Conservation (phyloP, 768 basidiomycete genomes). For the Tulasnella calospora region DNA sequence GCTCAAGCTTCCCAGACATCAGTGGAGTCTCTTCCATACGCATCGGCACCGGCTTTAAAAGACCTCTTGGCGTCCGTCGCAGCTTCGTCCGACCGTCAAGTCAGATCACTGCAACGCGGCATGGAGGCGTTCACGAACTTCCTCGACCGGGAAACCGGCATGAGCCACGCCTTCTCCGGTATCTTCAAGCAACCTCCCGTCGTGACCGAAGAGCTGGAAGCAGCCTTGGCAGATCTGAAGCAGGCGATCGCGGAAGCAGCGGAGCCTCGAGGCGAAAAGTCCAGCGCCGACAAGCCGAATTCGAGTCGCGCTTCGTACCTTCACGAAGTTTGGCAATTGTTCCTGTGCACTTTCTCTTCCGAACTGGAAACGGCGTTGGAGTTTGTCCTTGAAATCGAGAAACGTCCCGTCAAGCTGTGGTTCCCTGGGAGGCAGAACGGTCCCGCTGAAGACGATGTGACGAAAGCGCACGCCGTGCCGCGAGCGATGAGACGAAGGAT, state of each 20-base stretch:
- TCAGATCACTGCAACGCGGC: not conserved
- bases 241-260: not conserved
- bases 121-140: slow-evolving; percentile 14
- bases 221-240: not conserved
- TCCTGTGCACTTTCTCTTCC: not conserved
- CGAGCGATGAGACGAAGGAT: not conserved
- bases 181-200: not conserved
- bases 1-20: not conserved
- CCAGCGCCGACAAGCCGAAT: not conserved
- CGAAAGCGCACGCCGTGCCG: not conserved
- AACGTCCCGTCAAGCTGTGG: not conserved
- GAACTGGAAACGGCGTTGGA: not conserved
- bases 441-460: not conserved
- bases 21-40: not conserved
- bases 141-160: slow-evolving; percentile 20
- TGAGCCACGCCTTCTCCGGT: not conserved
- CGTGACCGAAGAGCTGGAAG: not conserved
- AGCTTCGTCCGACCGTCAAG: not conserved
- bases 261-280: not conserved
- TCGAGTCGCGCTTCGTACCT: not conserved
- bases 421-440: slow-evolving; percentile 13
- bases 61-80: not conserved
- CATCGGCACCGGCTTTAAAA: not conserved
- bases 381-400: slow-evolving; percentile 2
- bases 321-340: not conserved